Evolutionary conservation across 129 eudicot species (phyloP).

Genomic region (Erigeron canadensis): DNA sequence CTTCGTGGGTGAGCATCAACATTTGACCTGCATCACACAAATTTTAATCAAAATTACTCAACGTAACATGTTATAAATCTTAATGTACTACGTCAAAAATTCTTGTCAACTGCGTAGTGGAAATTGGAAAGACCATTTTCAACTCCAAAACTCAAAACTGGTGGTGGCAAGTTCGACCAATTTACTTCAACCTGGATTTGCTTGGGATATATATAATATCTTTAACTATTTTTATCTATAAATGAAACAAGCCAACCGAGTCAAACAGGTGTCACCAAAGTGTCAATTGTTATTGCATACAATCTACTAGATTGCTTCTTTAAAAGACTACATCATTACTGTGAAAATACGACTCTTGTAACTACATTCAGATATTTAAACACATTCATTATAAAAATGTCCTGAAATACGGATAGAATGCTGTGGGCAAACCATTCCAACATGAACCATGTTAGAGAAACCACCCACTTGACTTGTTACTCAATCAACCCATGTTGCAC

Average conservation of each 20-base stretch:
- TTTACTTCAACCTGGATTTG: not conserved
- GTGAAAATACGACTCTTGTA: not conserved
- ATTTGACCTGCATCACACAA: constrained; percentile 44
- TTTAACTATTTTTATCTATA: not conserved
- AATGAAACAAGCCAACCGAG: not conserved
- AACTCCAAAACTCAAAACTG: not conserved
- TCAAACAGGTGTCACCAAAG: not conserved
- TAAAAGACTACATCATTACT: not conserved
- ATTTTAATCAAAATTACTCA: not conserved
- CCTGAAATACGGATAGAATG: no score
- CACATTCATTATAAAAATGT: no score
- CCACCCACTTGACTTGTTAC: not conserved
- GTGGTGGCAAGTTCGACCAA: not conserved
- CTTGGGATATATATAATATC: not conserved
- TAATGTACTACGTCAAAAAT: not conserved
- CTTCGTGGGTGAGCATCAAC: constrained; percentile 58
- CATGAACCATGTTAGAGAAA: not conserved
- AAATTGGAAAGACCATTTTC: not conserved
- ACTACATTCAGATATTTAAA: no score
- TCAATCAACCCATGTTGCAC: not conserved
- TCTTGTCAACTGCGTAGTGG: not conserved
- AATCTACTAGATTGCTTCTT: not conserved
- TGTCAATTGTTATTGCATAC: not conserved
- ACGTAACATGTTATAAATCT: not conserved
- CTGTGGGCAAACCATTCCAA: not conserved